These are phyloP conservation scores for Phytopythium oedochilum DNA, from an alignment of 352 stramenopile species.

Conservation along the genomic window DNA sequence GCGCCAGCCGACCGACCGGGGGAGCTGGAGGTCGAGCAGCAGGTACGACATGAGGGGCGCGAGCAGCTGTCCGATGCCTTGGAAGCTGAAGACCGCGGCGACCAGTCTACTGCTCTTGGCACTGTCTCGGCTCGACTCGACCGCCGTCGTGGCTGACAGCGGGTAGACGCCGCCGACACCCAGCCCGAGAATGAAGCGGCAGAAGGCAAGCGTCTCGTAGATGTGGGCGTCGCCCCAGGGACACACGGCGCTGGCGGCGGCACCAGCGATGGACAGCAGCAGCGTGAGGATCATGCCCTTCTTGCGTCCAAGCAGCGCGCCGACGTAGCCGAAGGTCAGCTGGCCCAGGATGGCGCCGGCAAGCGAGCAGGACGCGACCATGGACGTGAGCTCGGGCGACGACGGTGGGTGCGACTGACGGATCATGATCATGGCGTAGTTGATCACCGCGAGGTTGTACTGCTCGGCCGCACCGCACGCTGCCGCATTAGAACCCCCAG, in stretches of 20 bases:
- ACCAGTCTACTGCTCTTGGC: constrained; percentile 62
- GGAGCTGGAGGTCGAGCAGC: constrained; percentile 33
- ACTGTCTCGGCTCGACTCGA: constrained; percentile 41
- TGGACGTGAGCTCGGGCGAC: constrained; percentile 49
- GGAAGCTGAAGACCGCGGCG: constrained; percentile 62
- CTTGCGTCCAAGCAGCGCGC: constrained; percentile 52
- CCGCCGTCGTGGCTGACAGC: constrained; percentile 65
- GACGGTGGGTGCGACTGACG: constrained; percentile 43
- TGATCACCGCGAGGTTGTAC: constrained; percentile 82
- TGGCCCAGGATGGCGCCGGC: constrained; percentile 76
- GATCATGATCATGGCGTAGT: constrained; percentile 61
- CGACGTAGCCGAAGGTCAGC: constrained; percentile 78
- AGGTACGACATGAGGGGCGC: constrained; percentile 57
- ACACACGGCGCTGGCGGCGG: constrained; percentile 44
- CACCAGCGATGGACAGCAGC: constrained; percentile 60
- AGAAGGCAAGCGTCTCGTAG: constrained; percentile 60
- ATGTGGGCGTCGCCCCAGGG: constrained; percentile 51
- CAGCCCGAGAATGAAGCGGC: constrained; percentile 68
- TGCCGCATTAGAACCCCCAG: neutral
- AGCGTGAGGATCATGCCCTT: constrained; percentile 80
- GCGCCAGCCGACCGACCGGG: constrained; percentile 37
- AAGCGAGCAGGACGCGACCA: constrained; percentile 65
- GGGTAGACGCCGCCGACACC: constrained; percentile 82
- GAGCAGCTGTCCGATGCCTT: constrained; percentile 53
- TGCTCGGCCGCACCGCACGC: constrained; percentile 12